Conservation (phyloP, 257 asterid species). For the Nicotiana tabacum region DNA sequence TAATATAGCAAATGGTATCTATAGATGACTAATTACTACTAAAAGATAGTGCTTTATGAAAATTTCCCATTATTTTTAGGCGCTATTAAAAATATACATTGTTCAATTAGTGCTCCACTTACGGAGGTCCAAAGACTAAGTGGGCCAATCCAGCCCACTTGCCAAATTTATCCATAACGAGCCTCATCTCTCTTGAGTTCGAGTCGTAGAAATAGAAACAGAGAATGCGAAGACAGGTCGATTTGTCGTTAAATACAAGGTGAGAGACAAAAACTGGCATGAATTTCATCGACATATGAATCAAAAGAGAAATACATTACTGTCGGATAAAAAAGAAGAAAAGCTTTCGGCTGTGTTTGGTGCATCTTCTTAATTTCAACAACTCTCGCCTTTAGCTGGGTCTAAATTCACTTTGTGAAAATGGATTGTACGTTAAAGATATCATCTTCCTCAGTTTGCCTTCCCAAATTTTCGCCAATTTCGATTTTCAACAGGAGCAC, state of each 20-base stretch:
- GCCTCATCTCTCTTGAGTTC: background rate
- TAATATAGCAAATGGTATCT: too few species aligned
- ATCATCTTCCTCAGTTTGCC: background rate
- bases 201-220: background rate
- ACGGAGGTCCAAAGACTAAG: background rate
- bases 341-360: background rate
- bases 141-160: background rate
- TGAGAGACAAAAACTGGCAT: background rate
- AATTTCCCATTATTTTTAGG: too few species aligned
- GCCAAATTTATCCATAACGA: background rate
- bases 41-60: too few species aligned
- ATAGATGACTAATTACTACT: too few species aligned
- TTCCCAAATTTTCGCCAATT: background rate
- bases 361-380: too few species aligned
- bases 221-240: background rate
- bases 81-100: too few species aligned
- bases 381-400: background rate
- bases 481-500: background rate
- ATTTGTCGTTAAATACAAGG: background rate
- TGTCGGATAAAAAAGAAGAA: too few species aligned
- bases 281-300: background rate
- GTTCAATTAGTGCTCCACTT: too few species aligned
- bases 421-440: background rate
- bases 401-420: background rate
- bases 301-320: background rate